phyloP scores from a whole-genome alignment of 257 asterid genomes.

The Sherardia arvensis region DNA sequence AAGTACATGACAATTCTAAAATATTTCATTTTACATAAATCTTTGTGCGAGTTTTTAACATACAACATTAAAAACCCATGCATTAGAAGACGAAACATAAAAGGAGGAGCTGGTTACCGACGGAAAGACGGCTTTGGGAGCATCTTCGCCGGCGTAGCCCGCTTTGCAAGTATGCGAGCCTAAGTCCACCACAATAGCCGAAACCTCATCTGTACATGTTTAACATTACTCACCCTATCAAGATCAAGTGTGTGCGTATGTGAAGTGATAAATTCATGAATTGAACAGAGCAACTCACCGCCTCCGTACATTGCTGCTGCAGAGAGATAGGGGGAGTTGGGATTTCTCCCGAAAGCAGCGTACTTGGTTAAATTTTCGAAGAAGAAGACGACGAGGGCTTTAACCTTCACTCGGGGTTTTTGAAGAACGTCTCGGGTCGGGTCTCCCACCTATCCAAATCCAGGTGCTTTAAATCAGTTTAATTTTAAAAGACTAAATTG shows the following conservation, averaged over 20 bases:
- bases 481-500: too few relatives aligned
- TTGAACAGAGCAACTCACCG: constrained; percentile 15
- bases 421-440: constrained; percentile 1
- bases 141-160: constrained; percentile 99
- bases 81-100: not conserved
- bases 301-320: constrained; percentile 24
- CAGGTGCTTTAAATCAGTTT: too few relatives aligned
- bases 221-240: not conserved
- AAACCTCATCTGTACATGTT: constrained; percentile 65
- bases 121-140: constrained; percentile 98
- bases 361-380: not conserved
- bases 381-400: constrained; percentile 4
- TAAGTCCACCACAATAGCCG: constrained; percentile 86
- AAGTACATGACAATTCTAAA: too few relatives aligned
- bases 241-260: not conserved
- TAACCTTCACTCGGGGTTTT: not conserved
- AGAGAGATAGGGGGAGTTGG: not conserved
- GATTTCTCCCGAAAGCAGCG: not conserved
- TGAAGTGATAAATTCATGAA: not conserved
- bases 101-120: constrained; percentile 39
- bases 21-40: not conserved
- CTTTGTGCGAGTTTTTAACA: not conserved
- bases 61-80: not conserved
- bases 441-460: not conserved
- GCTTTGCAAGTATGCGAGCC: constrained; percentile 99